phyloP scores from a whole-genome alignment of 805 yeast species.

The Babjeviella inositovora region DNA sequence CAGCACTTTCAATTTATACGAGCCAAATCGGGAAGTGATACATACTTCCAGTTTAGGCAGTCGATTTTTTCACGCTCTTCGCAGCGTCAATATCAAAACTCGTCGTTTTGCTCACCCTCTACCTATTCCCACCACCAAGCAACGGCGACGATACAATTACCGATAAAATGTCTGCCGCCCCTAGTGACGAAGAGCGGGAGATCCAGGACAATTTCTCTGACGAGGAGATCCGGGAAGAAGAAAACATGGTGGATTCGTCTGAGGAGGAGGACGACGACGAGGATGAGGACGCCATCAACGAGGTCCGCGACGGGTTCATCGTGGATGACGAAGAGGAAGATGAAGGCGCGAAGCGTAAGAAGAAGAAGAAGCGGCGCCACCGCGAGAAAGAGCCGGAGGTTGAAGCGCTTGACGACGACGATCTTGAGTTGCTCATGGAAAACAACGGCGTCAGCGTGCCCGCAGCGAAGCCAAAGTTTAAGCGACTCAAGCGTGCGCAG shows the following conservation, averaged over 20 bases:
- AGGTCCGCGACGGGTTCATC: constrained; percentile 81
- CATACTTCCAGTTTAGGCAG: no score
- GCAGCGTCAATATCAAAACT: no score
- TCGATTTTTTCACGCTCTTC: no score
- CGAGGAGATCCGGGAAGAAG: no score
- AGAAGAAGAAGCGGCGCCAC: constrained; percentile 18
- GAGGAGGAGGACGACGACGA: constrained; percentile 81
- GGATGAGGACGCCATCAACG: constrained; percentile 77
- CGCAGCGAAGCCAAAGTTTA: constrained; percentile 33
- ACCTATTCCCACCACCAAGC: constrained; percentile 1
- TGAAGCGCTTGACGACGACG: constrained; percentile 85
- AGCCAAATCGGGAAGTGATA: no score
- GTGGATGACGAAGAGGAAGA: constrained; percentile 77
- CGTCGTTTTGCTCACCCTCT: no score
- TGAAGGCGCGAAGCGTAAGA: constrained; percentile 23
- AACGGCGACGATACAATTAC: constrained; percentile 2
- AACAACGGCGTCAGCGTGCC: constrained; percentile 61
- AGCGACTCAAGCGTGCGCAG: constrained; percentile 80
- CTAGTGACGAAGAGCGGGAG: constrained; percentile 16
- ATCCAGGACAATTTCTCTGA: constrained; percentile 15
- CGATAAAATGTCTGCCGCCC: constrained; percentile 18
- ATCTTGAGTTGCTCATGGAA: constrained; percentile 80
- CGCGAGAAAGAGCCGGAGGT: constrained; percentile 24
- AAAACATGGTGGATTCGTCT: constrained; percentile 64
- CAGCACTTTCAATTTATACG: no score